A percentile compares a stretch with the other conserved stretches of the same genome.
These are phyloP conservation scores for Fusarium keratoplasticum DNA, from an alignment of 2,329 filamentous ascomycete species.

Conservation along the genomic window DNA sequence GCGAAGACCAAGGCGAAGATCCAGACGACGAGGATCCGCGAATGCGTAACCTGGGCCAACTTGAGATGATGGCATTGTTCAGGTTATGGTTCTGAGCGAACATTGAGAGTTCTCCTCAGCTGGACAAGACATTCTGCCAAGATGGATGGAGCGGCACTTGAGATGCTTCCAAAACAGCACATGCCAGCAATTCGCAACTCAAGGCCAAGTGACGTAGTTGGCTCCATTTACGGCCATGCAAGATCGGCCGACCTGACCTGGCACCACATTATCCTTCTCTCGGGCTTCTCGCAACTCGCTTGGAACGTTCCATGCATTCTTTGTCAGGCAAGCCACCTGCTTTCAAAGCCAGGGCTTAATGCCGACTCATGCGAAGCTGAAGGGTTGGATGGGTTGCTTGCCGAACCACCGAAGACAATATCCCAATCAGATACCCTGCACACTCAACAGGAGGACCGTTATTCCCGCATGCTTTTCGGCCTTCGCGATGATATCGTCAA, in stretches of 20 bases:
- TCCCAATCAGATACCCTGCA: background rate
- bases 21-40: background rate
- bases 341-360: constrained; percentile 16
- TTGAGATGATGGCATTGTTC: background rate
- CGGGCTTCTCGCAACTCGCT: background rate
- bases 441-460: background rate
- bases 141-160: constrained; percentile 12
- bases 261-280: background rate
- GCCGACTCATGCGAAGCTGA: constrained; percentile 1
- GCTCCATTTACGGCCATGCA: background rate
- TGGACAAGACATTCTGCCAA: background rate
- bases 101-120: background rate
- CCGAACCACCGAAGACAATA: constrained; percentile 1
- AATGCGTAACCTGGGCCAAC: background rate
- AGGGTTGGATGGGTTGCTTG: background rate
- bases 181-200: background rate
- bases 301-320: constrained; percentile 21
- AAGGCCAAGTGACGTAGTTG: background rate
- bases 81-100: background rate
- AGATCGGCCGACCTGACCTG: constrained; percentile 16
- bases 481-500: background rate
- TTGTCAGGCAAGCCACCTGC: constrained; percentile 28
- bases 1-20: background rate
- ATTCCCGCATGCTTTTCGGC: background rate
- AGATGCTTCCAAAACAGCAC: background rate